A percentile compares a stretch with the other conserved stretches of the same genome.
Conservation (phyloP, 129 eudicot genomes). For the Scalesia atractyloides region DNA sequence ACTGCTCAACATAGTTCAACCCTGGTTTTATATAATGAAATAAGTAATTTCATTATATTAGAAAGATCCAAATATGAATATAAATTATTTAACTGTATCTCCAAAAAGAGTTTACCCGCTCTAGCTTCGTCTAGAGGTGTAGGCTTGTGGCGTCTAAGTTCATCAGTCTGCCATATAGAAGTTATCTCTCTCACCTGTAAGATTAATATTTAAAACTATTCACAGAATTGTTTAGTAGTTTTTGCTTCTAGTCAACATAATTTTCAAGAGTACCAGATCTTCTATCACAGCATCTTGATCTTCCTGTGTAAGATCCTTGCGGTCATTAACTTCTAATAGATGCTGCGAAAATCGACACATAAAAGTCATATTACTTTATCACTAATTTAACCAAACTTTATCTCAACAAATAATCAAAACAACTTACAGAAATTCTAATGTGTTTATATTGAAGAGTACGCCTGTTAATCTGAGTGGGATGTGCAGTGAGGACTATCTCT, state of each 20-base stretch:
- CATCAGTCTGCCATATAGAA: conserved; percentile 99
- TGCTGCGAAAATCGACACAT: conserved; percentile 52
- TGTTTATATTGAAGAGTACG: conserved; percentile 94
- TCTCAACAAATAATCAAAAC: not conserved
- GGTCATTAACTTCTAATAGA: conserved; percentile 78
- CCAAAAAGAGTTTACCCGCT: conserved; percentile 58
- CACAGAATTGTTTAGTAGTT: not conserved
- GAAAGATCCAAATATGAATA: not conserved
- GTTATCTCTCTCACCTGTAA: conserved; percentile 93
- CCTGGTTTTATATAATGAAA: conserved; percentile 48
- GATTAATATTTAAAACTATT: conserved; percentile 19
- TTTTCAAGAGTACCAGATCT: conserved; percentile 69
- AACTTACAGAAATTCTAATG: conserved; percentile 83
- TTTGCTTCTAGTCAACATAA: not conserved
- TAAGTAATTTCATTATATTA: conserved; percentile 5
- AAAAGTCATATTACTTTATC: not conserved
- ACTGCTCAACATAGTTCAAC: conserved; percentile 86
- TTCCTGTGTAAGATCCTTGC: conserved; percentile 85
- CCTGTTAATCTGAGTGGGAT: conserved; percentile 94
- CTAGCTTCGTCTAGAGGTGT: conserved; percentile 99
- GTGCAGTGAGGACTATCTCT: conserved; percentile 98
- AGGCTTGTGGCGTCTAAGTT: conserved; percentile 94
- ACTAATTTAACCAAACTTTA: not conserved
- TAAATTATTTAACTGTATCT: not conserved
- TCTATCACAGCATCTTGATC: conserved; percentile 91